Conservation (phyloP, 75 land plant genomes). For the Ceratopteris richardii region DNA sequence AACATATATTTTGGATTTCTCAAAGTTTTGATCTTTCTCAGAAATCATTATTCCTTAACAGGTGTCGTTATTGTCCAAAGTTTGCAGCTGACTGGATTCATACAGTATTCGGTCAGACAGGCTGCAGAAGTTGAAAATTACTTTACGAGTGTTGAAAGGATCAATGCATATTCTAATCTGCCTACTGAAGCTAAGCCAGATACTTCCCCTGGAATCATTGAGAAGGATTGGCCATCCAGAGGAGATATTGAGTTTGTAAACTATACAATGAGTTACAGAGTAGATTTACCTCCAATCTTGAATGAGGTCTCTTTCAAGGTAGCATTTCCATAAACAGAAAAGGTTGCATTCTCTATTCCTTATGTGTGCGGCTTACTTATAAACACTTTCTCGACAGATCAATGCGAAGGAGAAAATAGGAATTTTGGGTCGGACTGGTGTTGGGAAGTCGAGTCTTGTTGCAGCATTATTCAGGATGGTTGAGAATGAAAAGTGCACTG, state of each 20-base stretch:
- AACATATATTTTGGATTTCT: too few species aligned
- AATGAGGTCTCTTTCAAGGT: constrained; percentile 31
- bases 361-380: too few species aligned
- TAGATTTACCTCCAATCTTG: constrained; percentile 22
- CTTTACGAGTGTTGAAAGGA: constrained; percentile 31
- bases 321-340: too few species aligned
- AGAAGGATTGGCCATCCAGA: constrained; percentile 22
- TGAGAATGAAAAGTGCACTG: constrained; percentile 20
- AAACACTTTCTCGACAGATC: not conserved
- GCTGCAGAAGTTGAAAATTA: constrained; percentile 29
- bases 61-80: constrained; percentile 33
- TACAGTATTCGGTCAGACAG: constrained; percentile 24
- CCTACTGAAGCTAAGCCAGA: constrained; percentile 20
- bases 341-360: too few species aligned
- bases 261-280: constrained; percentile 30
- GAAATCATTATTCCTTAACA: too few species aligned
- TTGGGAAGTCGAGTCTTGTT: constrained; percentile 35
- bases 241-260: constrained; percentile 29
- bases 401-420: constrained; percentile 25
- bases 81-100: constrained; percentile 23
- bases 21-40: too few species aligned
- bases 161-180: constrained; percentile 21
- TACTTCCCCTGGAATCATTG: constrained; percentile 14
- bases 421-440: constrained; percentile 33
- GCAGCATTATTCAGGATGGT: constrained; percentile 36